A percentile compares a stretch with the other conserved stretches of the same genome.
These are phyloP conservation scores for Ophiostoma himal-ulmi DNA, from an alignment of 2,329 filamentous ascomycete genomes.

Conservation along the genomic window DNA sequence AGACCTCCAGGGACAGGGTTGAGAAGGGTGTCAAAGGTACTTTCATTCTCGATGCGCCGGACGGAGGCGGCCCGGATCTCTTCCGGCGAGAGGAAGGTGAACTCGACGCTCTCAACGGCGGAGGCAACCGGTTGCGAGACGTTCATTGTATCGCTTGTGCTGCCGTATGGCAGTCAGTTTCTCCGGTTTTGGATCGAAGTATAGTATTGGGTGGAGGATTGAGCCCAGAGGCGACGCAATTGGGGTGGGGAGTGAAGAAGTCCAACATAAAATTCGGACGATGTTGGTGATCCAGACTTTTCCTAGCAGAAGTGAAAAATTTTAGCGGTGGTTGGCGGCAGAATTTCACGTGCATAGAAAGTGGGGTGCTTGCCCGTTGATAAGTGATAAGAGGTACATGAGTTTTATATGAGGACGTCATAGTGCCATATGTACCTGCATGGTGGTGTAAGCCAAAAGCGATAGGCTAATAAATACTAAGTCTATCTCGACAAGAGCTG, in stretches of 20 bases:
- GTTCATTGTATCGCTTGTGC: constrained; percentile 47
- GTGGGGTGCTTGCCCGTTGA: not conserved
- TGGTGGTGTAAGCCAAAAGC: not conserved
- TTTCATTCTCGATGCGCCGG: constrained; percentile 86
- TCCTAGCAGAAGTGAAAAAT: constrained; percentile 22
- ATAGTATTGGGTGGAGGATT: constrained; percentile 3
- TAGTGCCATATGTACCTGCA: not conserved
- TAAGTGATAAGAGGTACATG: not conserved
- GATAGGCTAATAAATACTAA: not conserved
- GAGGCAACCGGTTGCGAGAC: constrained; percentile 77
- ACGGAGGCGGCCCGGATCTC: constrained; percentile 89
- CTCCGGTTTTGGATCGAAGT: not conserved
- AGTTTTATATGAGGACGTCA: not conserved
- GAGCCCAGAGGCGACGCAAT: constrained; percentile 8
- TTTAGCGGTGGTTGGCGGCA: constrained; percentile 29
- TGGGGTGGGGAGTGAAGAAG: not conserved
- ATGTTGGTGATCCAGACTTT: constrained; percentile 7
- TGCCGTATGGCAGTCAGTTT: constrained; percentile 7
- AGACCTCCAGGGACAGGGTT: constrained; percentile 86
- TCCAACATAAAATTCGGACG: constrained; percentile 13
- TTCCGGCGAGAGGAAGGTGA: constrained; percentile 71
- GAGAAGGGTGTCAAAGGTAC: constrained; percentile 86
- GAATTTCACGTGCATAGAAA: constrained; percentile 25
- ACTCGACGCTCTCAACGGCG: constrained; percentile 79
- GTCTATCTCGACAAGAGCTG: not conserved